A percentile compares a stretch with the other conserved stretches of the same genome.
Conservation (phyloP, 2,329 filamentous ascomycete species). For the Colletotrichum sp. region DNA sequence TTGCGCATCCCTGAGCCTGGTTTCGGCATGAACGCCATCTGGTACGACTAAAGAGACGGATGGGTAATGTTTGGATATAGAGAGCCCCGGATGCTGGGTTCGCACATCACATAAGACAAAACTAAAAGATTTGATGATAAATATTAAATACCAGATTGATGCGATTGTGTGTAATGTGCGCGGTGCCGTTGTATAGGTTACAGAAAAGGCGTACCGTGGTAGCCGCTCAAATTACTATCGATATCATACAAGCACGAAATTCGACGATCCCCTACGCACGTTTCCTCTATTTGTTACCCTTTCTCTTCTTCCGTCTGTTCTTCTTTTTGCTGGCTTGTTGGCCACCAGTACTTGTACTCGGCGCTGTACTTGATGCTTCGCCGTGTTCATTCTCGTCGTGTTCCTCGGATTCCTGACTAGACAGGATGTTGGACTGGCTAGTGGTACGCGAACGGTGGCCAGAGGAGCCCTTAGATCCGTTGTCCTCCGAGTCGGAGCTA, state of each 20-base stretch:
- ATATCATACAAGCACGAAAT: conserved; percentile 7
- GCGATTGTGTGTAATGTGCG: not conserved
- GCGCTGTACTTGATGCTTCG: conserved; percentile 7
- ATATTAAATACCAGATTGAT: not conserved
- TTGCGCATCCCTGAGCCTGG: conserved; percentile 84
- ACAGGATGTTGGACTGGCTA: conserved; percentile 1
- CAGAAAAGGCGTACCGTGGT: not conserved
- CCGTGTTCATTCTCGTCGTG: conserved; percentile 14
- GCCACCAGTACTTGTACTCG: conserved; percentile 1
- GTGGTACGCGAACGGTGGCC: conserved; percentile 9
- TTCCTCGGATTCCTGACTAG: not conserved
- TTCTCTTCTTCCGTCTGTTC: conserved; percentile 43
- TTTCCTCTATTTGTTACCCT: conserved; percentile 31
- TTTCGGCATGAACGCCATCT: conserved; percentile 96
- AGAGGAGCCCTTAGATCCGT: conserved; percentile 16
- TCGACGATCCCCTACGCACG: not conserved
- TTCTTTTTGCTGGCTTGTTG: conserved; percentile 36
- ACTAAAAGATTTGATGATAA: not conserved
- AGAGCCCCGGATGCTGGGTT: not conserved
- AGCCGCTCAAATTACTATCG: conserved; percentile 2
- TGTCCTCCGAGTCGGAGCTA: conserved; percentile 21
- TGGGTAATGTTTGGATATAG: not conserved
- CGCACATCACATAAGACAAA: not conserved
- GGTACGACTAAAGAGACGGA: conserved; percentile 68
- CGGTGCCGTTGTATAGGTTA: not conserved